Evolutionary conservation across 805 yeast species (phyloP), one percentile per base, ranked within the genome.

Genomic region (Monosporozyma servazzii): DNA sequence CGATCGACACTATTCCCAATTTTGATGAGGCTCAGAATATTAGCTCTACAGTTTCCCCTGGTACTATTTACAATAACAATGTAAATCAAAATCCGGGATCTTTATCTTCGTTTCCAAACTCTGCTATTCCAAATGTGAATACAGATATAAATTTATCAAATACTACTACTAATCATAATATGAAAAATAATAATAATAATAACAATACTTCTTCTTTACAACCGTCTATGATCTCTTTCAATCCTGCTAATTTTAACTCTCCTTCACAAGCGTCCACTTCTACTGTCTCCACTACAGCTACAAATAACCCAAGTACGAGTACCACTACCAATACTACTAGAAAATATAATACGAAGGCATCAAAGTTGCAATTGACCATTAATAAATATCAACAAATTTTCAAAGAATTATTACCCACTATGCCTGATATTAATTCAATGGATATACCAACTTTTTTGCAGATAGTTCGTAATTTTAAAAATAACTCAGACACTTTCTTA

Each of bases 381-480:
- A 47, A 54, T 29, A 62, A 58, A 48, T 65, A 62, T 46, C 56
- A 58, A 45, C 47, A 50, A 20, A 48, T 66, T n/a, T 54, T 66
- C 23, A 53, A 53, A 6, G 58, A 54, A 15, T 25, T 66, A 23
- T 48, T 65, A 49, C 68, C 68, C 7, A 56, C 58, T 33, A 48
- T 64, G 41, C 64, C 64, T 5, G 60, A 59, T 31, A 59, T 66
- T 15, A 59, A 61, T 18, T 37, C 53, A 2, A 17, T 66, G 13
- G 66, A 65, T 54, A 49, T 60, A 13, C 61, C 64, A 6, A 55
- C 64, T 10, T 65, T 66, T 31, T 45, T 53, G 8, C 64, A 62
- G 36, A 56, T 64, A 23, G 56, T 56, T 36, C 59, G 58, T 30
- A 58, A 58, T 41, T 57, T 58, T 36, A 57, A 56, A 45, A 45